phyloP scores from a whole-genome alignment of 129 eudicot species.

The Smallanthus sonchifolius region DNA sequence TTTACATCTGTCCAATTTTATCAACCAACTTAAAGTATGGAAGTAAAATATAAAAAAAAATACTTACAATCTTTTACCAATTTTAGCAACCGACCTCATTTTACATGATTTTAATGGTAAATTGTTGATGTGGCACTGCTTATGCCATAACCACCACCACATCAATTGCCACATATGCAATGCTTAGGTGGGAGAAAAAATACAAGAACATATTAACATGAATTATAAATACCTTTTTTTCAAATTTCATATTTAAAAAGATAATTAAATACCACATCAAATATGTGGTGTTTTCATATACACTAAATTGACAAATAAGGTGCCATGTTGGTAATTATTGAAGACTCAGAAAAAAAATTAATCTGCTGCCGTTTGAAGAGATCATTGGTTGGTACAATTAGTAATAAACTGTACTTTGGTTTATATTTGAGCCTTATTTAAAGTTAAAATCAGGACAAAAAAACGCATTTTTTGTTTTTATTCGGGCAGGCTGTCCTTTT shows the following conservation, averaged over 20 bases:
- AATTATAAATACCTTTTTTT: not conserved
- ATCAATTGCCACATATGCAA: not conserved
- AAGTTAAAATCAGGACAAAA: not conserved
- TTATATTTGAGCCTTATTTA: not conserved
- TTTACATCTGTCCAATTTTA: no score
- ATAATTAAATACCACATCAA: not conserved
- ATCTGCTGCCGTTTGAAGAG: not conserved
- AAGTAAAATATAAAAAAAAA: no score
- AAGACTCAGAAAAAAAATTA: not conserved
- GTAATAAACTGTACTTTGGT: not conserved
- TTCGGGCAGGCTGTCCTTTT: not conserved
- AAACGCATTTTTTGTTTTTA: not conserved
- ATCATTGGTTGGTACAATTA: not conserved
- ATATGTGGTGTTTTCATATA: not conserved
- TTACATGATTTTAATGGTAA: no score
- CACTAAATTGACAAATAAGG: conserved; percentile 2
- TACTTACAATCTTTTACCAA: not conserved
- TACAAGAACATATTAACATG: not conserved
- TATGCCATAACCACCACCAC: not conserved
- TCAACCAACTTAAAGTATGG: no score
- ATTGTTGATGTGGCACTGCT: not conserved
- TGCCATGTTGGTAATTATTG: not conserved
- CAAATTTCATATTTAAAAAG: not conserved
- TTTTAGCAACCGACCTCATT: not conserved
- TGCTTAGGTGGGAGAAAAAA: not conserved